Conservation (phyloP, 2,329 filamentous ascomycete species). For the Rhynchosporium secalis region DNA sequence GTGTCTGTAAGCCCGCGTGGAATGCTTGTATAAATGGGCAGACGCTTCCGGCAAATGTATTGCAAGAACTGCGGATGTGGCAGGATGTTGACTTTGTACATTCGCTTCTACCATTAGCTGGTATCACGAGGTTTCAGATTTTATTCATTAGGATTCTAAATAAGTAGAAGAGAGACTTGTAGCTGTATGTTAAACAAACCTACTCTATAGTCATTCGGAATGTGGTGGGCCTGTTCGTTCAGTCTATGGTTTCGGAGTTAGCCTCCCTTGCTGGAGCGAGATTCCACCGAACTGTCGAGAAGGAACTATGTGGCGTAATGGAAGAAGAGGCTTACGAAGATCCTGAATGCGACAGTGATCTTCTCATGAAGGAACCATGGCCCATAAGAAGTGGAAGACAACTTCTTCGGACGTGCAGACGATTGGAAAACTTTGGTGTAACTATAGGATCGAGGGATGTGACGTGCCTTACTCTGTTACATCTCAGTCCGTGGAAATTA, state of each 20-base stretch:
- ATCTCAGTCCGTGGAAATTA: background rate
- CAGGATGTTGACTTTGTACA: background rate
- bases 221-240: background rate
- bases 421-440: background rate
- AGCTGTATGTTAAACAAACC: background rate
- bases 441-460: background rate
- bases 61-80: background rate
- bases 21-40: background rate
- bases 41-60: background rate
- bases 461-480: background rate
- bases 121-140: background rate
- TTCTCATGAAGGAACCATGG: background rate
- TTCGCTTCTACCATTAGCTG: background rate
- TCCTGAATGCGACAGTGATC: background rate
- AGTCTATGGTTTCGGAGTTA: background rate
- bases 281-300: background rate
- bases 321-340: background rate
- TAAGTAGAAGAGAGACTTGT: background rate
- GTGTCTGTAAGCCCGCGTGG: background rate
- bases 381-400: background rate
- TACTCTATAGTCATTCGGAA: background rate
- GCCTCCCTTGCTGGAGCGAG: background rate
- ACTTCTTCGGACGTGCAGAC: background rate
- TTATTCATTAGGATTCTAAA: background rate
- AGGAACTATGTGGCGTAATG: background rate